These are phyloP conservation scores for Pichia exigua DNA, from an alignment of 805 yeast species.

Conservation along the genomic window DNA sequence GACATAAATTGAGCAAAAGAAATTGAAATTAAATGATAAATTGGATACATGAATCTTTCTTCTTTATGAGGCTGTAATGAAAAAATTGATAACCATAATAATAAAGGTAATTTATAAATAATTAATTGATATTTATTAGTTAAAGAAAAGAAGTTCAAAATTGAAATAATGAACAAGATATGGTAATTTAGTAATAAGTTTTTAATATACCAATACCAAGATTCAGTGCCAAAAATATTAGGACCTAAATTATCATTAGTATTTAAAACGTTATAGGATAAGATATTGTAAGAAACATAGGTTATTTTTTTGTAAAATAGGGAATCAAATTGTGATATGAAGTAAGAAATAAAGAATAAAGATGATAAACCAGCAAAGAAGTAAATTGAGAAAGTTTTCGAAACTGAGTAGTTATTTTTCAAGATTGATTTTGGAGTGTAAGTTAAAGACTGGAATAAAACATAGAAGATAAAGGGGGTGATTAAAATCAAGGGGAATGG, in stretches of 20 bases:
- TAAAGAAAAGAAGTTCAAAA: conserved; percentile 28
- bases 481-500: conserved; percentile 71
- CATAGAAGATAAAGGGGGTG: conserved; percentile 46
- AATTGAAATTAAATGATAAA: conserved; percentile 61
- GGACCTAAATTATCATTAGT: conserved; percentile 74
- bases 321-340: conserved; percentile 43
- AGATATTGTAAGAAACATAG: conserved; percentile 76
- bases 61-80: conserved; percentile 82
- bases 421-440: conserved; percentile 8
- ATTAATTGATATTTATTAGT: conserved; percentile 11
- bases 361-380: conserved; percentile 14
- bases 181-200: conserved; percentile 75
- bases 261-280: conserved; percentile 68
- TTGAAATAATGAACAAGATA: conserved; percentile 37
- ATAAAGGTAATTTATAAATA: conserved; percentile 25
- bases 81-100: conserved; percentile 64
- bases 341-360: conserved; percentile 12
- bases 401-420: conserved; percentile 2
- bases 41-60: conserved; percentile 83
- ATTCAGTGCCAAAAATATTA: conserved; percentile 83
- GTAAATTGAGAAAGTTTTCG: conserved; percentile 12
- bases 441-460: conserved; percentile 9
- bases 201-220: conserved; percentile 58
- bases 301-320: conserved; percentile 49
- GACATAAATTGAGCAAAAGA: conserved; percentile 45